Evolutionary conservation across 2,329 filamentous ascomycete genomes (phyloP), one percentile per base, ranked within the genome.

Genomic region (Ceratocystis smalleyi): DNA sequence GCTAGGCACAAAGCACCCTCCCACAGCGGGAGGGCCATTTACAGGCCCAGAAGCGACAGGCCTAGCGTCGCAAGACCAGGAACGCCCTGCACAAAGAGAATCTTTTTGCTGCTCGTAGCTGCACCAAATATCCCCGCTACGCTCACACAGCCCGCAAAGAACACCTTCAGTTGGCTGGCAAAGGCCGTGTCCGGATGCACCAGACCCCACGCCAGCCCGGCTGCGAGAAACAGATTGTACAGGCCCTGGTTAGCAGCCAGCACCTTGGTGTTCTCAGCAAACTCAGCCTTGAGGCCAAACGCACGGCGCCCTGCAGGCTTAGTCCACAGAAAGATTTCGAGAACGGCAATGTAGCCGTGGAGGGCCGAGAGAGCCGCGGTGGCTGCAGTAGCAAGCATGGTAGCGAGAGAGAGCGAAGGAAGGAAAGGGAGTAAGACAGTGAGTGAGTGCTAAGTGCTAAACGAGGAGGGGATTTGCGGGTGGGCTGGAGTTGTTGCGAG

Each of bases 211-310:
- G 71, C 65, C 1, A 81, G 70, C 0, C 78, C 78, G 1, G 77
- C 77, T 2, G 77, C 75, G n/a, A 81, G 72, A 64, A 81, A 79
- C 51, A 78, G 78, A 69, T 81, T 81, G 72, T 81, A 81, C 5
- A 81, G 72, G 22, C 78, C 78, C 69, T 80, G 78, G 70, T 80
- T 81, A 62, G 76, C 76, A 59, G 77, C 78, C 43, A 81, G 71
- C 3, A 71, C 68, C 67, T 74, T 74, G 2, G 77, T 78, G 70
- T 77, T 69, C 47, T 75, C 69, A 5, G 78, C 78, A 64, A 77
- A 78, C 4, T 78, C 75, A n/a, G 74, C 69, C 0, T 72, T 75
- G 43, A 79, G 71, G 35, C 70, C 70, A 70, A 81, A 81, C 1
- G 77, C 69, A 68, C 74, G 76, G 67, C 72, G 74, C 45, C 78